Base-by-base conservation (phyloP, 805 yeast species). In the Lipomyces starkeyi region DNA sequence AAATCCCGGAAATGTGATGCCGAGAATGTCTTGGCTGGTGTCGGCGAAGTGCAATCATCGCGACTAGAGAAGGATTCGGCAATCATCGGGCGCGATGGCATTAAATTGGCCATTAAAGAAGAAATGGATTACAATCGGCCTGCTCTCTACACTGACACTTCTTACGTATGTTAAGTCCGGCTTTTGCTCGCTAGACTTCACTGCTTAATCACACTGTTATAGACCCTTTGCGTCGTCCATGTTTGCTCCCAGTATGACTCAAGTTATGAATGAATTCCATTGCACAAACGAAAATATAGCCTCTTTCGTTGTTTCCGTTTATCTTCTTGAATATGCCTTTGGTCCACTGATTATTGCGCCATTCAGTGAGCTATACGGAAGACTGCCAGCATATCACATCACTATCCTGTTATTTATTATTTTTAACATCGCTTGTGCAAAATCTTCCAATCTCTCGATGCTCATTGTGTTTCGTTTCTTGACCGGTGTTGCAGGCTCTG, bases 331-430 rank as follows among this genome's bases (percentile, higher is more conserved):
- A 49, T 87, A 90, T 66, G 93, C 90, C 0, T 77, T 86, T 17
- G 93, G 93, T 0, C 91, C 91, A 2, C 79, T 87, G 76, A 70
- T 88, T 13, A 86, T 87, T 84, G 91, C 89, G 0, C 90, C 90
- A 1, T 71, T 85, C 9, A 84, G 87, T 1, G 88, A 86, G 74
- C 73, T 84, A 68, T 81, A 87, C 75, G 93, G 94, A n/a, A 81
- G 94, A 74, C 85, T 87, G 73, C 74, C 87, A 64, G 81, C 89
- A 3, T 90, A 88, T 75, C 70, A 83, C 43, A 60, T 77, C 25
- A 80, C 89, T 2, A 76, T 86, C 49, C 77, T 85, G 64, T 57
- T 85, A 1, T 87, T 85, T 69, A 74, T 80, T 63, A 76, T 85
- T 11, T 76, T 88, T 53, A 90, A 87, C 74, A 70, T 88, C 55